Conservation (phyloP, 139 green algal genomes). For the Chlamydomonas eustigma region DNA sequence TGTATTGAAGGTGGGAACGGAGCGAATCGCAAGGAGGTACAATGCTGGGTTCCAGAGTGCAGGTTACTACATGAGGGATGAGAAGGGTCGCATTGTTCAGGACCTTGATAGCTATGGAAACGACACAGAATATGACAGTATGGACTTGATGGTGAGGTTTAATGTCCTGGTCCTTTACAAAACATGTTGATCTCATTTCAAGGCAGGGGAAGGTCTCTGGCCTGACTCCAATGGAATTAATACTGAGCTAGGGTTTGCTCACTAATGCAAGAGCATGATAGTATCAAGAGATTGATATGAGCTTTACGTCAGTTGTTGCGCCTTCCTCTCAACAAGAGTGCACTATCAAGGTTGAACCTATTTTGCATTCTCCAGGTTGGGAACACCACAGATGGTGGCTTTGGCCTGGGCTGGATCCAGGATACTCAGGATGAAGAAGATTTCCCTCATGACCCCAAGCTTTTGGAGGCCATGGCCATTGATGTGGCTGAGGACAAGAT, state of each 20-base stretch:
- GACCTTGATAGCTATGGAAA: constrained; percentile 20
- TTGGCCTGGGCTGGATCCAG: constrained; percentile 33
- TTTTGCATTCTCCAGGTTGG: constrained; percentile 11
- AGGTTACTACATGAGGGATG: constrained; percentile 13
- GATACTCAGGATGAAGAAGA: constrained; percentile 21
- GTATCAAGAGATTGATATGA: too few species aligned
- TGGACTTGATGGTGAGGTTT: constrained; percentile 34
- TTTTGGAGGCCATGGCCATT: neutral
- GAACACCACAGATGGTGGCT: constrained; percentile 33
- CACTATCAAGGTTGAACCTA: too few species aligned
- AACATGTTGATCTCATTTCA: too few species aligned
- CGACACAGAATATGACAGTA: constrained; percentile 40
- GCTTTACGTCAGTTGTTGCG: too few species aligned
- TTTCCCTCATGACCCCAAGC: constrained; percentile 17
- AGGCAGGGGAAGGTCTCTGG: too few species aligned
- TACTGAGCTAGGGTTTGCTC: too few species aligned
- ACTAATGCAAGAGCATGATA: too few species aligned
- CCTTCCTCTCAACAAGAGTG: too few species aligned
- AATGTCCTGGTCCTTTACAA: too few species aligned
- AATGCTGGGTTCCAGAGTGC: neutral
- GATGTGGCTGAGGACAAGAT: constrained; percentile 42
- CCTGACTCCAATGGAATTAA: too few species aligned
- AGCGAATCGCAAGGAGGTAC: constrained; percentile 1
- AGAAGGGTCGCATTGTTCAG: constrained; percentile 14
- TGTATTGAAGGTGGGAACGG: constrained; percentile 14